A percentile compares a stretch with the other conserved stretches of the same genome.
Evolutionary conservation across 208 protist species (phyloP).

Genomic region (Trypanosoma rangeli): DNA sequence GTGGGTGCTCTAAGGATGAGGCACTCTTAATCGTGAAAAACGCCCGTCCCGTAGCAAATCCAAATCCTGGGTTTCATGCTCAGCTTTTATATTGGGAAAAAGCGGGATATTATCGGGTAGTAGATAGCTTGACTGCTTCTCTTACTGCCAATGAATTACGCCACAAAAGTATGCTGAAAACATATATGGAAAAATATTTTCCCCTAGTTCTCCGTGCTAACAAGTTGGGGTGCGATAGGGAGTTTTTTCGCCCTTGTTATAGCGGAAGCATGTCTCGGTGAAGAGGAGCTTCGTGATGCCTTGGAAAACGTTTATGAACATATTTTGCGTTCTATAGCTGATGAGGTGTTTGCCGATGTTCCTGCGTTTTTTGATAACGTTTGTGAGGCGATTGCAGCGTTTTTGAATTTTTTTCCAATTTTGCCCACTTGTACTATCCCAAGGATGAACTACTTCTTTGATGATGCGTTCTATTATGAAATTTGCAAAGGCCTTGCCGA

Average conservation of each 20-base stretch:
- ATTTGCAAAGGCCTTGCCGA: conserved; percentile 51
- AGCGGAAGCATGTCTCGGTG: conserved; percentile 13
- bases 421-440: conserved; percentile 9
- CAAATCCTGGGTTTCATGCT: conserved; percentile 75
- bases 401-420: conserved; percentile 34
- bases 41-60: conserved; percentile 57
- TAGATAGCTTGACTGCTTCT: conserved; percentile 52
- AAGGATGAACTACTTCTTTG: conserved; percentile 26
- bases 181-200: conserved; percentile 37
- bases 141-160: conserved; percentile 51
- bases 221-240: conserved; percentile 55
- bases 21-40: conserved; percentile 59
- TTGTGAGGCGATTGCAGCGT: conserved; percentile 58
- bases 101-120: conserved; percentile 44
- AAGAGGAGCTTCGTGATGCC: conserved; percentile 24
- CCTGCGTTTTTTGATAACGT: conserved; percentile 80
- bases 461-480: conserved; percentile 64
- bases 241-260: conserved; percentile 62
- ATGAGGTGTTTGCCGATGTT: conserved; percentile 75
- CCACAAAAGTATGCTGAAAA: conserved; percentile 32
- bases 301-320: conserved; percentile 42
- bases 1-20: conserved; percentile 42
- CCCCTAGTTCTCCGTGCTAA: conserved; percentile 44
- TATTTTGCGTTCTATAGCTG: conserved; percentile 44
- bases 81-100: conserved; percentile 66